Evolutionary conservation across 306 rosid genomes (phyloP), one percentile per base, ranked within the genome.

Genomic region (barrel medic (Medicago truncatula)): DNA sequence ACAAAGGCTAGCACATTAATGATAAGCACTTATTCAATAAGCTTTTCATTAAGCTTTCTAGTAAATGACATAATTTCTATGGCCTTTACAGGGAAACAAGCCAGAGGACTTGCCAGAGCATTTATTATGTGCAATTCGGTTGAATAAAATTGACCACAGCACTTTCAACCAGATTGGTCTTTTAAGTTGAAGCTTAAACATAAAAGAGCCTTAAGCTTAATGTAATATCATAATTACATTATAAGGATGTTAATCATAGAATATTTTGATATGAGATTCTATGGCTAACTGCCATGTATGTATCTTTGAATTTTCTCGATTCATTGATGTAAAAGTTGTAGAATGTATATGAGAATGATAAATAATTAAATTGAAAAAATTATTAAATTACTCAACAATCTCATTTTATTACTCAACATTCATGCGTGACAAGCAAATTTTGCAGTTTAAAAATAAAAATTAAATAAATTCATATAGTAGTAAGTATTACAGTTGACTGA

Each of bases 51-150:
- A 54, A 54, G 60, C 9, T 49, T 1, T 2, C 21, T 53, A 8
- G 25, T 9, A 9, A 8, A 11, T 9, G 12, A 41, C 2, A 41
- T 41, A 8, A 11, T 43, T 17, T 25, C 34, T 31, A 23, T 78
- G 54, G 49, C 62, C 53, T 6, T 76, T 71, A 74, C 74, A 91
- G 98, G 98, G 90, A 47, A 91, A 82, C 88, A 93, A 93, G 84
- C 77, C 89, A 53, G 98, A 93, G 81, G 98, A 93, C 60, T 83
- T 90, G 85, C 98, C 98, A 1, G 97, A 93, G 76, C 88, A 89
- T 76, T 52, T 95, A 57, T 78, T 95, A 76, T 92, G 97, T 23
- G 91, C 96, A 23, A 77, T 91, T 11, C 88, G 96, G 77, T 75
- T 91, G 82, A 88, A 93, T 60, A 88, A 92, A 77, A 76, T 95